These are phyloP conservation scores for Vararia minispora DNA, from an alignment of 768 basidiomycete species.

Conservation along the genomic window DNA sequence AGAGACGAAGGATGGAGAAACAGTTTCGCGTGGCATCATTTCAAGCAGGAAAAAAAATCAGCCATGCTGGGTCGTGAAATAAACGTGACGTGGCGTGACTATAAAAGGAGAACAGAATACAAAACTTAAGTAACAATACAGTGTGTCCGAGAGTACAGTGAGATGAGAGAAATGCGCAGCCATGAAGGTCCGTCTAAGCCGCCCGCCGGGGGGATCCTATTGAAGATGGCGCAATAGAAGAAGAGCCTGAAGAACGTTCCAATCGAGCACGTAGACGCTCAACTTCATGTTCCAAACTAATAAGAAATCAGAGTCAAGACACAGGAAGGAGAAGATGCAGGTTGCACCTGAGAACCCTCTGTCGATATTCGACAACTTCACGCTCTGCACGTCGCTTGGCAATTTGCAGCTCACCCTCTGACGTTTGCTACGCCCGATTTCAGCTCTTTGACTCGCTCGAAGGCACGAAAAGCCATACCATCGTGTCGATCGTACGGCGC, in stretches of 20 bases:
- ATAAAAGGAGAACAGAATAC: slow-evolving; percentile 4
- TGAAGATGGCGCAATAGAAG: too few relatives aligned
- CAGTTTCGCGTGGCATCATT: too few relatives aligned
- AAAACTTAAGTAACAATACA: neutral
- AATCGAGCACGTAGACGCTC: neutral
- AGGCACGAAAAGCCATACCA: slow-evolving; percentile 32
- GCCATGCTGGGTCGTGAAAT: too few relatives aligned
- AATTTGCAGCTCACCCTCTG: slow-evolving; percentile 54
- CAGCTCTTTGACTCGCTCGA: too few relatives aligned
- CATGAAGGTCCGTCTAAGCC: too few relatives aligned
- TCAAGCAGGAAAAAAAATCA: too few relatives aligned
- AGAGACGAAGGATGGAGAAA: too few relatives aligned
- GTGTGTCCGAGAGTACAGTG: neutral
- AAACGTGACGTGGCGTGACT: too few relatives aligned
- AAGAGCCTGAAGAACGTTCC: neutral
- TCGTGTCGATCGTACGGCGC: slow-evolving; percentile 46
- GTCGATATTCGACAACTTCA: slow-evolving; percentile 64
- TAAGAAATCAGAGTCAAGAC: neutral
- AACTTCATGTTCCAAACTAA: slow-evolving; percentile 1
- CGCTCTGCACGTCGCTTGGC: slow-evolving; percentile 68
- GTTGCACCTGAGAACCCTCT: slow-evolving; percentile 55
- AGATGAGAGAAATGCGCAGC: too few relatives aligned
- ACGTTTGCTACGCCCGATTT: too few relatives aligned
- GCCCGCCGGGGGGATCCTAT: too few relatives aligned
- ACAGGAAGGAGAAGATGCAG: neutral